Evolutionary conservation across 768 basidiomycete genomes (phyloP).

Genomic region (Pisolithus albus): DNA sequence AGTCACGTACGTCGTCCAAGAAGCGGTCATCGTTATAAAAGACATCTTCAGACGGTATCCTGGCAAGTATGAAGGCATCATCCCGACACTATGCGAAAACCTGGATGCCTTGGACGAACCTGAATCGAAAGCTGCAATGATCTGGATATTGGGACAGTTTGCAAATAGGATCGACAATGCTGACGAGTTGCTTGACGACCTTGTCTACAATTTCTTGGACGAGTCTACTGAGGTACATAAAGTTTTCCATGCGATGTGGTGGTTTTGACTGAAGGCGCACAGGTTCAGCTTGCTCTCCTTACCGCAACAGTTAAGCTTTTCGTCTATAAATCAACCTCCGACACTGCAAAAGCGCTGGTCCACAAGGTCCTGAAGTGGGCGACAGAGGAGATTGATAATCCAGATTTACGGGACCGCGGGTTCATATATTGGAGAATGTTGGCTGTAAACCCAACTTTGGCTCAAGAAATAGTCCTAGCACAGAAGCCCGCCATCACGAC

Average conservation of each 20-base stretch:
- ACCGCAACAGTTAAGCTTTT: constrained; percentile 96
- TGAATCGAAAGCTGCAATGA: constrained; percentile 94
- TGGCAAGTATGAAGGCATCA: constrained; percentile 93
- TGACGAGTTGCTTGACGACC: constrained; percentile 90
- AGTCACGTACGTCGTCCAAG: constrained; percentile 94
- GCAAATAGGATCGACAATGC: constrained; percentile 93
- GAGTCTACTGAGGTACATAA: constrained; percentile 82
- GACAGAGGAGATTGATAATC: constrained; percentile 97
- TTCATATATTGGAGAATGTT: constrained; percentile 99
- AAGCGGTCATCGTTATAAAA: constrained; percentile 94
- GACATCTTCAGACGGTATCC: constrained; percentile 98
- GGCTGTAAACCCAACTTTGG: constrained; percentile 84
- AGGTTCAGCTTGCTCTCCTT: constrained; percentile 94
- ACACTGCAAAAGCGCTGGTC: constrained; percentile 81
- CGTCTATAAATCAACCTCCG: constrained; percentile 78
- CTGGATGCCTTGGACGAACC: constrained; percentile 90
- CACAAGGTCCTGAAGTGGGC: constrained; percentile 96
- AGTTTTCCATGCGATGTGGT: background rate
- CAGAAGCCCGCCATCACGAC: constrained; percentile 98
- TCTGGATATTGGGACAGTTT: constrained; percentile 98
- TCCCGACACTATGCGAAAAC: constrained; percentile 88
- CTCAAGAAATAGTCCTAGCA: constrained; percentile 83
- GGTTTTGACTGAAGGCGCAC: background rate
- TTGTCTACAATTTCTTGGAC: constrained; percentile 82
- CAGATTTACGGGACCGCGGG: constrained; percentile 92